These are phyloP conservation scores for Magnolia kwangsiensis DNA, from an alignment of 164 flowering plant genomes.

Conservation along the genomic window DNA sequence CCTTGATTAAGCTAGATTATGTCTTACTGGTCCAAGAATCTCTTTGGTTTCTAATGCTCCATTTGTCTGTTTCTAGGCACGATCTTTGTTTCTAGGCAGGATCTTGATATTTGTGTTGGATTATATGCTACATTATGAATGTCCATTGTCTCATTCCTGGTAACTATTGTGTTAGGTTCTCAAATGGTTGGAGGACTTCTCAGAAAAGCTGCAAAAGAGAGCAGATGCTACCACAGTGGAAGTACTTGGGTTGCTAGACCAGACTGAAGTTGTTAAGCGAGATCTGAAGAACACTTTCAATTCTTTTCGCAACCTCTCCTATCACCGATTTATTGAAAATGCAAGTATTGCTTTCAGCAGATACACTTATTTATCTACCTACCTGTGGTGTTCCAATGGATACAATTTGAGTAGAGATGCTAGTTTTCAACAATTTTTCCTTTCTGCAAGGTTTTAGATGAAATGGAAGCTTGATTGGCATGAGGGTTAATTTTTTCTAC, in stretches of 20 bases:
- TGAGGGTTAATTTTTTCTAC: not conserved
- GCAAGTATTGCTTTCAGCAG: constrained; percentile 5
- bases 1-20: not conserved
- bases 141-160: not conserved
- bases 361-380: not conserved
- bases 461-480: not conserved
- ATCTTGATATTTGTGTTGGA: not conserved
- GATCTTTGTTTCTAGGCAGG: not conserved
- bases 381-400: not conserved
- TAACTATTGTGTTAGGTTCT: constrained; percentile 14
- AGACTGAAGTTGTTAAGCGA: constrained; percentile 22
- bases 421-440: not conserved
- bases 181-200: constrained; percentile 27
- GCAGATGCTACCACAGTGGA: constrained; percentile 17
- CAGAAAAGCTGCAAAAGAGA: constrained; percentile 22
- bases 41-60: not conserved
- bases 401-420: not conserved
- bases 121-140: not conserved
- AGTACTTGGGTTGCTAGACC: constrained; percentile 18
- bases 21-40: not conserved
- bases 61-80: not conserved
- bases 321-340: constrained; percentile 13
- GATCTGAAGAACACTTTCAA: constrained; percentile 28
- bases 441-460: not conserved
- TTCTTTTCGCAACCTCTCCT: constrained; percentile 18